Conservation (phyloP, 2,329 filamentous ascomycete genomes). For the Pseudogymnoascus sp. region DNA sequence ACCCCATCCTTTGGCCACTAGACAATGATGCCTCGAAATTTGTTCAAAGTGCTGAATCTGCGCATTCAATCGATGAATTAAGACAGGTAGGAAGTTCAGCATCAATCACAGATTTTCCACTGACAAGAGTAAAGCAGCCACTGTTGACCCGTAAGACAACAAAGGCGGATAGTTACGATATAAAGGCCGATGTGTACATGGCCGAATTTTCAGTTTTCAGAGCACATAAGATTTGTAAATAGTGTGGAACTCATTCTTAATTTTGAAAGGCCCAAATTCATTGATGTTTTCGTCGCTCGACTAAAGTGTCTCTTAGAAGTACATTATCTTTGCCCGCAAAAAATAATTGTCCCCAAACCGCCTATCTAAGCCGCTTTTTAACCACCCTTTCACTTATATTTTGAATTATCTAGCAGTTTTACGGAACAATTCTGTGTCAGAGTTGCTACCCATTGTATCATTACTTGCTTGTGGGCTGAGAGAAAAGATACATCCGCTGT, state of each 20-base stretch:
- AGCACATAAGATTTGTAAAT: slow-evolving; percentile 8
- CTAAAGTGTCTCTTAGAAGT: neutral
- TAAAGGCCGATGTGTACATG: slow-evolving; percentile 13
- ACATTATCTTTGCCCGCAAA: neutral
- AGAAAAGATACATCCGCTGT: neutral
- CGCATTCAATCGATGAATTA: slow-evolving; percentile 3
- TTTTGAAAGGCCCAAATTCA: neutral
- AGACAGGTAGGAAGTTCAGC: neutral
- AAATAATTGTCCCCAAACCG: too few relatives aligned
- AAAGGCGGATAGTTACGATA: neutral
- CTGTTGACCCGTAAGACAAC: neutral
- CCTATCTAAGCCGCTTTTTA: too few relatives aligned
- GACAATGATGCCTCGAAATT: slow-evolving; percentile 12
- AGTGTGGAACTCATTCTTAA: neutral
- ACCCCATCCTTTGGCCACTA: slow-evolving; percentile 6
- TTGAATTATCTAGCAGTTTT: neutral
- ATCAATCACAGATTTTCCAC: neutral
- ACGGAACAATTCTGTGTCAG: neutral
- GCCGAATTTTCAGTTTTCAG: slow-evolving; percentile 12
- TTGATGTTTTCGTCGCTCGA: neutral
- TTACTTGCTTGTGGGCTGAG: neutral
- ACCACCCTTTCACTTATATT: neutral
- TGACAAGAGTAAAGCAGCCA: slow-evolving; percentile 7
- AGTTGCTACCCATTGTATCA: neutral
- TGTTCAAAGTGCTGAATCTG: slow-evolving; percentile 10